Conservation (phyloP, 306 rosid species). For the Trifolium repens region DNA sequence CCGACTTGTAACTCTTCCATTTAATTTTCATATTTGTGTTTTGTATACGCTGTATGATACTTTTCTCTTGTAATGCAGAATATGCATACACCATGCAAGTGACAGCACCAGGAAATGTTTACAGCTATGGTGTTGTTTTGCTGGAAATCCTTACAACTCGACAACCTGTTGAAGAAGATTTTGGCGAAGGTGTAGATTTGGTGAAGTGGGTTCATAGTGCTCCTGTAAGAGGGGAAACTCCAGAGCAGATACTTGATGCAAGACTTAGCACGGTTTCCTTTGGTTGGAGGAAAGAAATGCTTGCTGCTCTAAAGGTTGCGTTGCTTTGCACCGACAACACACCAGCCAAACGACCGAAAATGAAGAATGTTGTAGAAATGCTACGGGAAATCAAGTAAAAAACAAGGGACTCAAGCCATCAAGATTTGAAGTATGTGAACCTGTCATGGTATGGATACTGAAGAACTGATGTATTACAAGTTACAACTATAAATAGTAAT, state of each 20-base stretch:
- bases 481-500: constrained; percentile 38
- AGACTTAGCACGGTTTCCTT: constrained; percentile 94
- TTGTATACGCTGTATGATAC: constrained; percentile 16
- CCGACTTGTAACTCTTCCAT: constrained; percentile 20
- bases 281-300: constrained; percentile 99
- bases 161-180: constrained; percentile 87
- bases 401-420: constrained; percentile 33
- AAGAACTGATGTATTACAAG: constrained; percentile 33
- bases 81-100: constrained; percentile 99
- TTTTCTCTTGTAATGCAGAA: constrained; percentile 58
- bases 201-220: constrained; percentile 98
- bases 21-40: constrained; percentile 22
- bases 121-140: constrained; percentile 92
- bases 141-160: constrained; percentile 92
- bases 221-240: constrained; percentile 89
- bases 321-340: constrained; percentile 90
- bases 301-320: constrained; percentile 94
- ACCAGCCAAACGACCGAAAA: constrained; percentile 94
- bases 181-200: constrained; percentile 92
- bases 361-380: constrained; percentile 97
- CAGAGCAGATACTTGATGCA: constrained; percentile 95
- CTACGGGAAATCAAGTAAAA: constrained; percentile 75
- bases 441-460: constrained; percentile 14
- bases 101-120: constrained; percentile 95
- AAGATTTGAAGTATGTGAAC: constrained; percentile 36